Conservation (phyloP, 768 basidiomycete genomes). For the Mycena alexandri region DNA sequence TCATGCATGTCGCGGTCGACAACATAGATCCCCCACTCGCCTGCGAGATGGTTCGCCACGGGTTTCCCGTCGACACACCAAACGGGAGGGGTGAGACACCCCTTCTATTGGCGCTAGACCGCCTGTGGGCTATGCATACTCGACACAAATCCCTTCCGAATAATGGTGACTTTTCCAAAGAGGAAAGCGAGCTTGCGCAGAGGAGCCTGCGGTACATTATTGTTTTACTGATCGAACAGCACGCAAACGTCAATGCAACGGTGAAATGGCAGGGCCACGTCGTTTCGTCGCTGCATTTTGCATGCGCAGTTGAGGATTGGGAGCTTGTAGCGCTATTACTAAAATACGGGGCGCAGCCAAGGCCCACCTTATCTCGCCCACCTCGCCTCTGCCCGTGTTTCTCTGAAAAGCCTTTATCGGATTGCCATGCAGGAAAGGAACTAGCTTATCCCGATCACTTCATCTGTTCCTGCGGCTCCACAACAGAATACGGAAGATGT, state of each 20-base stretch:
- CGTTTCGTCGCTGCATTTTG: slow-evolving; percentile 33
- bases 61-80: slow-evolving; percentile 1
- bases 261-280: slow-evolving; percentile 12
- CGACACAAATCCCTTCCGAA: background rate
- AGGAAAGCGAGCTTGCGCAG: background rate
- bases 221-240: slow-evolving; percentile 37
- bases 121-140: slow-evolving; percentile 8
- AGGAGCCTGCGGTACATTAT: slow-evolving; percentile 24
- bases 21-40: slow-evolving; percentile 20
- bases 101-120: slow-evolving; percentile 23
- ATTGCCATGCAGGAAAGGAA: slow-evolving; percentile 37
- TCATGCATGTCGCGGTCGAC: slow-evolving; percentile 26
- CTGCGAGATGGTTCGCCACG: slow-evolving; percentile 24
- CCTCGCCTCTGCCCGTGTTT: slow-evolving; percentile 42
- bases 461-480: slow-evolving; percentile 37
- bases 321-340: slow-evolving; percentile 38
- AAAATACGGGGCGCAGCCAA: slow-evolving; percentile 34
- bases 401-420: slow-evolving; percentile 38
- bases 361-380: slow-evolving; percentile 31
- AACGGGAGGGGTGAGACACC: slow-evolving; percentile 25
- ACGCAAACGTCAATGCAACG: slow-evolving; percentile 35
- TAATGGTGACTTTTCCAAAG: background rate
- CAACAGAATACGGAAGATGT: slow-evolving; percentile 38
- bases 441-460: slow-evolving; percentile 38
- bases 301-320: slow-evolving; percentile 35